Conservation (phyloP, 768 basidiomycete species). For the Trametopsis cervina region DNA sequence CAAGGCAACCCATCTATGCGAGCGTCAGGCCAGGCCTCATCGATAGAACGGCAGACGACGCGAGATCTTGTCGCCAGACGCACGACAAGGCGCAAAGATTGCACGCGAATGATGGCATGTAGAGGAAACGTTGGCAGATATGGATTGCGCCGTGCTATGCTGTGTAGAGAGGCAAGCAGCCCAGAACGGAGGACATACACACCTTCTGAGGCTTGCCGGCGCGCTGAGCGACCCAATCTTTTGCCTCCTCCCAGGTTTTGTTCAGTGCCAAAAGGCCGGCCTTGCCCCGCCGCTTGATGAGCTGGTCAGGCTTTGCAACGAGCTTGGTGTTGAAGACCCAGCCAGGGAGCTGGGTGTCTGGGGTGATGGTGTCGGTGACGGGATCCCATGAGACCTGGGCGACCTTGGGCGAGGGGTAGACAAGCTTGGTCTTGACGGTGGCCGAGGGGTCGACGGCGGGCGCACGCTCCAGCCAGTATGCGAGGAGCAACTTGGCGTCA, state of each 20-base stretch:
- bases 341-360: constrained; percentile 55
- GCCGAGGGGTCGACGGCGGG: constrained; percentile 68
- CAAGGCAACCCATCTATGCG: not conserved
- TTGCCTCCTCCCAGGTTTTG: constrained; percentile 86
- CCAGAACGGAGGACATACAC: constrained; percentile 22
- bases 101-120: too few relatives aligned
- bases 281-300: constrained; percentile 99
- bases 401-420: constrained; percentile 63
- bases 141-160: not conserved
- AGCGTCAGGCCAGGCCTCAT: not conserved
- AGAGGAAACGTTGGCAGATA: not conserved
- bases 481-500: constrained; percentile 96
- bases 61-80: not conserved
- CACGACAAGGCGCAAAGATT: not conserved
- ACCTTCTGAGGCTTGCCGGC: constrained; percentile 94
- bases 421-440: constrained; percentile 47
- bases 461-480: constrained; percentile 94
- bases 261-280: constrained; percentile 92
- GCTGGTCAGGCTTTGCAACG: constrained; percentile 95
- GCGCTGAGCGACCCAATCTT: constrained; percentile 76
- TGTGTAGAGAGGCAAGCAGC: constrained; percentile 2
- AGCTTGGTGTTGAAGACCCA: constrained; percentile 86
- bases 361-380: constrained; percentile 51
- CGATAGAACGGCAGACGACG: not conserved
- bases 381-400: constrained; percentile 88